These are phyloP conservation scores for Polysphondylium violaceum DNA, from an alignment of 78 protist species.

Conservation along the genomic window DNA sequence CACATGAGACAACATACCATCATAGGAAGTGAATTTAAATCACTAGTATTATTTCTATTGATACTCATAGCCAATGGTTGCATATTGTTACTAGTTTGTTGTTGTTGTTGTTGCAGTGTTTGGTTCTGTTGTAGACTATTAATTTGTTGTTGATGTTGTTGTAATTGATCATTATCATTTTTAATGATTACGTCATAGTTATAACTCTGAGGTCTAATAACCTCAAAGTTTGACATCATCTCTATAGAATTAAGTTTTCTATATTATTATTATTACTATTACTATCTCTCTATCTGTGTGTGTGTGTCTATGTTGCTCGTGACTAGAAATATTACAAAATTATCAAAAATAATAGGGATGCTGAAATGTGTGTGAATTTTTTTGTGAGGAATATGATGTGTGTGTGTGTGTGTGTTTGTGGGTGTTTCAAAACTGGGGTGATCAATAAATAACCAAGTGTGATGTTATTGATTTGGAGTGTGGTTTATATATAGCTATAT, in stretches of 20 bases:
- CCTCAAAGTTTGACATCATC: constrained; percentile 25
- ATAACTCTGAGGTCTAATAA: constrained; percentile 32
- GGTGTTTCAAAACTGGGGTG: too few species aligned
- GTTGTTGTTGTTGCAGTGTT: not conserved
- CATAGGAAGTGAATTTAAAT: too few species aligned
- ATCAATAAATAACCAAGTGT: too few species aligned
- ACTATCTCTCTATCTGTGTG: not conserved
- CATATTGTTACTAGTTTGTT: too few species aligned
- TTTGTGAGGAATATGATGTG: not conserved
- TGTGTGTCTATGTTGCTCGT: too few species aligned
- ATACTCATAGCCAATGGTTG: too few species aligned
- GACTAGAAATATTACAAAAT: not conserved
- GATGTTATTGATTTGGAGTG: too few species aligned
- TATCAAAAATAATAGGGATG: not conserved
- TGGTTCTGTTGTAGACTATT: too few species aligned
- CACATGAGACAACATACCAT: not conserved
- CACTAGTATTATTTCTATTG: too few species aligned
- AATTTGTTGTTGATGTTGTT: too few species aligned
- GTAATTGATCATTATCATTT: constrained; percentile 4
- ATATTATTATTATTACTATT: not conserved
- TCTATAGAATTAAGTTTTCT: not conserved
- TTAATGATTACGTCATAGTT: constrained; percentile 43
- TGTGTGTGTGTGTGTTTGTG: not conserved
- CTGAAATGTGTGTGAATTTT: not conserved
- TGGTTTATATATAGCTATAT: too few species aligned